Evolutionary conservation across 2,329 filamentous ascomycete species (phyloP).

Genomic region (Ophiobolus disseminans): DNA sequence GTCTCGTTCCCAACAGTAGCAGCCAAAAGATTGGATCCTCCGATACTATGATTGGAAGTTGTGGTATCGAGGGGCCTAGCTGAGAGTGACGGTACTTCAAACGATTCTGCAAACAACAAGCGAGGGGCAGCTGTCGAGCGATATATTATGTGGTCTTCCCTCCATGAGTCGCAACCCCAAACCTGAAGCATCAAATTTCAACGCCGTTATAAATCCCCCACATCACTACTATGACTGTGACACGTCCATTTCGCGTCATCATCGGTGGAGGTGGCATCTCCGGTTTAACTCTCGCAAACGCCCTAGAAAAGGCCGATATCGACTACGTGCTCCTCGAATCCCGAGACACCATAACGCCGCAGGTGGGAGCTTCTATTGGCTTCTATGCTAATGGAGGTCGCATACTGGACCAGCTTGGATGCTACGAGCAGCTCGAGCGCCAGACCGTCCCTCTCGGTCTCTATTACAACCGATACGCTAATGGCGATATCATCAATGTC

Average conservation of each 20-base stretch:
- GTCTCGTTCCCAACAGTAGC: too few relatives aligned
- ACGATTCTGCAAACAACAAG: too few relatives aligned
- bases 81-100: too few relatives aligned
- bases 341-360: slow-evolving; percentile 13
- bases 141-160: too few relatives aligned
- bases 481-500: not conserved
- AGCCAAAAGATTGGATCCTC: too few relatives aligned
- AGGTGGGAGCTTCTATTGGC: slow-evolving; percentile 23
- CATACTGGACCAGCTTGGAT: slow-evolving; percentile 26
- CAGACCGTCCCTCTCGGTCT: not conserved
- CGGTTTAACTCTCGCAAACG: slow-evolving; percentile 17
- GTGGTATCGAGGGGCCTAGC: too few relatives aligned
- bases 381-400: slow-evolving; percentile 19
- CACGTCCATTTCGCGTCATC: slow-evolving; percentile 5
- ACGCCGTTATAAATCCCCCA: too few relatives aligned
- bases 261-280: slow-evolving; percentile 20
- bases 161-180: too few relatives aligned
- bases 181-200: too few relatives aligned
- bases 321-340: slow-evolving; percentile 23
- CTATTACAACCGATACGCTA: slow-evolving; percentile 1
- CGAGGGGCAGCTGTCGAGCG: too few relatives aligned
- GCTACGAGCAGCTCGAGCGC: slow-evolving; percentile 2
- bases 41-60: too few relatives aligned
- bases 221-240: not conserved
- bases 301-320: slow-evolving; percentile 13